Evolutionary conservation across 2,329 filamentous ascomycete genomes (phyloP).

Genomic region (Sporothrix protearum): DNA sequence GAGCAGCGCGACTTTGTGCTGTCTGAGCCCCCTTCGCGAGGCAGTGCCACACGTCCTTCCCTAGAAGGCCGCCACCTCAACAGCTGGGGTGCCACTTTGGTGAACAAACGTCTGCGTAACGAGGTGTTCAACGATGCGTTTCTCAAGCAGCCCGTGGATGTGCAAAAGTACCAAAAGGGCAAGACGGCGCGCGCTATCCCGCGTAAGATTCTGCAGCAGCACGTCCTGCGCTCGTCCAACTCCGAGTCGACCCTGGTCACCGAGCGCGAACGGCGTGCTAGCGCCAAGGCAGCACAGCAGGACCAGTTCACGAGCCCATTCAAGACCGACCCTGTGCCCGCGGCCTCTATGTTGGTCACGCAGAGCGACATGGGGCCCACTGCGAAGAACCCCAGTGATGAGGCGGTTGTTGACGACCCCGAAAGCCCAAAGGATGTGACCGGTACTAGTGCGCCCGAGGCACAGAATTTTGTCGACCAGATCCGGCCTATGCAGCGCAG

Average conservation of each 20-base stretch:
- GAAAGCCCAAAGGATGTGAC: conserved; percentile 52
- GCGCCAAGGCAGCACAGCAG: background rate
- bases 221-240: conserved; percentile 44
- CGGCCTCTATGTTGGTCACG: conserved; percentile 18
- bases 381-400: background rate
- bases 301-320: background rate
- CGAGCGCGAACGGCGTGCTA: conserved; percentile 21
- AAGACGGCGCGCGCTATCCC: conserved; percentile 61
- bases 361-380: conserved; percentile 24
- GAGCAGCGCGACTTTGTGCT: conserved; percentile 14
- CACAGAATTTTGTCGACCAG: conserved; percentile 50
- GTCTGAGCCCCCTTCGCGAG: background rate
- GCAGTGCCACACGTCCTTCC: conserved; percentile 35
- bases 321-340: background rate
- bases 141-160: conserved; percentile 74
- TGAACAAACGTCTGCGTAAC: conserved; percentile 83
- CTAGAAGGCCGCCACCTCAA: conserved; percentile 57
- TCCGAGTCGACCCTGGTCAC: conserved; percentile 43
- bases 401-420: conserved; percentile 30
- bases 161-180: conserved; percentile 70
- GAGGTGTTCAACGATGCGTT: conserved; percentile 93
- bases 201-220: conserved; percentile 44
- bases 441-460: conserved; percentile 63
- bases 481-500: conserved; percentile 44
- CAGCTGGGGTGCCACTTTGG: conserved; percentile 86